phyloP scores from a whole-genome alignment of 208 protist genomes.

The Trypanosoma platydactyli region DNA sequence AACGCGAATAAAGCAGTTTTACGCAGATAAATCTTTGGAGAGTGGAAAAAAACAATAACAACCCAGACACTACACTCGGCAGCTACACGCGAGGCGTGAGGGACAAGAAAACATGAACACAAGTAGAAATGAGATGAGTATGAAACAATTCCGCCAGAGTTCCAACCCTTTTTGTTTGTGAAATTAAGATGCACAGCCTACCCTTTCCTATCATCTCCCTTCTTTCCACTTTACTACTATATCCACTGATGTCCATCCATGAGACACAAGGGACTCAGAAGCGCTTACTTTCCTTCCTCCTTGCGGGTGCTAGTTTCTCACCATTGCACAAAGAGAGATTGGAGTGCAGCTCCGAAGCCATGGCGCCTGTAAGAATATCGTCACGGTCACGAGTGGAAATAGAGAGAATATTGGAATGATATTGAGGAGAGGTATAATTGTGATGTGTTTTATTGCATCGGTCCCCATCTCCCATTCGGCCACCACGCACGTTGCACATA shows the following conservation, averaged over 20 bases:
- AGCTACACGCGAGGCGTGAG: no score
- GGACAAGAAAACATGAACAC: neutral
- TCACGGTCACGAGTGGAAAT: neutral
- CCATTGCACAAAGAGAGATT: neutral
- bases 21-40: neutral
- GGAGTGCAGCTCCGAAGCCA: constrained; percentile 8
- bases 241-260: no score
- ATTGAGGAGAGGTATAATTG: no score
- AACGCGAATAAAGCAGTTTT: no score
- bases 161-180: no score
- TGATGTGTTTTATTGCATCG: neutral
- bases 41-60: constrained; percentile 13
- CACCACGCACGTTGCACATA: neutral
- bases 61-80: no score
- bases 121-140: neutral
- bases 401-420: neutral
- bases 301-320: neutral
- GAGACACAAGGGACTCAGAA: neutral
- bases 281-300: neutral
- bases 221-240: no score
- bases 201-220: no score
- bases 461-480: neutral
- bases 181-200: no score
- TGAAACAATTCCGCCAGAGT: neutral
- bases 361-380: constrained; percentile 10